Evolutionary conservation across 495 filamentous ascomycete species (phyloP).

Genomic region (Penicillium bialowiezense): DNA sequence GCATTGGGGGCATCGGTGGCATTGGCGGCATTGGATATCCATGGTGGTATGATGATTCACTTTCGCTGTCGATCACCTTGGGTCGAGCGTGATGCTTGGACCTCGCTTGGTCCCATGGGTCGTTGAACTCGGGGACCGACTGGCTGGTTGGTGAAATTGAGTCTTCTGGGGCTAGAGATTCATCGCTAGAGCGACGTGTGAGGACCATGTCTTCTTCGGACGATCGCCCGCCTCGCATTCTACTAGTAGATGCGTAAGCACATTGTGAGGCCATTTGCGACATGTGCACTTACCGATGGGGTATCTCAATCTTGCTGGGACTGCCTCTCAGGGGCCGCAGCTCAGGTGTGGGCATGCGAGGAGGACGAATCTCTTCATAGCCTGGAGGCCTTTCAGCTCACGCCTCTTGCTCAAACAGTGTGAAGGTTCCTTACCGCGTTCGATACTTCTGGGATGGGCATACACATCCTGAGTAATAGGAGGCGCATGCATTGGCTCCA

Average conservation of each 20-base stretch:
- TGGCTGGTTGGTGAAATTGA: slow-evolving; percentile 20
- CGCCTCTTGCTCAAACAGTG: neutral
- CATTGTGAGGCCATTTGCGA: too few species aligned
- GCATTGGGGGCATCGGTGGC: neutral
- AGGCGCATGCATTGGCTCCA: slow-evolving; percentile 62
- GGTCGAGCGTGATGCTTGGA: neutral
- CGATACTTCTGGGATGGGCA: slow-evolving; percentile 81
- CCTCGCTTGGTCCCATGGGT: slow-evolving; percentile 13
- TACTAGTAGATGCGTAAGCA: slow-evolving; percentile 3
- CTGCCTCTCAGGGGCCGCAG: slow-evolving; percentile 25
- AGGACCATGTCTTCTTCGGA: slow-evolving; percentile 20
- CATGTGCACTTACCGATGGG: slow-evolving; percentile 33
- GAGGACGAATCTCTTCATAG: slow-evolving; percentile 26
- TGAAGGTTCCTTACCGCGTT: slow-evolving; percentile 59
- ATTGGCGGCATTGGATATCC: slow-evolving; percentile 1
- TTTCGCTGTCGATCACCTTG: slow-evolving; percentile 3
- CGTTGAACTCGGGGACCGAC: slow-evolving; percentile 11
- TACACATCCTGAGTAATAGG: slow-evolving; percentile 78
- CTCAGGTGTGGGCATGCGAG: slow-evolving; percentile 36
- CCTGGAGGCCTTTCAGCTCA: slow-evolving; percentile 11
- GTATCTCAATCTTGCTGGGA: slow-evolving; percentile 52
- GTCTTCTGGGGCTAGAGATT: slow-evolving; percentile 9
- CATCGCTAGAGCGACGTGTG: slow-evolving; percentile 10
- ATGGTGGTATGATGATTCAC: neutral
- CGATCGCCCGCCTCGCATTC: slow-evolving; percentile 5